These are phyloP conservation scores for Xylariaceae sp. DNA, from an alignment of 2,329 filamentous ascomycete genomes.

Conservation along the genomic window DNA sequence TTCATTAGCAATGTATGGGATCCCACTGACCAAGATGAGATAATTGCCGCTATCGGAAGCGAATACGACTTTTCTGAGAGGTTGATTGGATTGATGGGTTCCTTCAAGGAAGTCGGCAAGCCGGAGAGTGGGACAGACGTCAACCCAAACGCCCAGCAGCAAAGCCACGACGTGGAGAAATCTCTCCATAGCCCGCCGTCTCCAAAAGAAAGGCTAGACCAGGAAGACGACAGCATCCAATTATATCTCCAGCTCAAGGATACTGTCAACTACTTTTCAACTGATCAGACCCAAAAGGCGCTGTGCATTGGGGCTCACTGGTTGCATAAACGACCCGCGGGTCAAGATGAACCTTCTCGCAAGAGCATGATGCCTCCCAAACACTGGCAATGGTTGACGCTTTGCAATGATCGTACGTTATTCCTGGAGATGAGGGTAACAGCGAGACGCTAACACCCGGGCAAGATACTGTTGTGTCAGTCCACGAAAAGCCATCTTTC, in stretches of 20 bases:
- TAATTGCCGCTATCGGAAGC: conserved; percentile 51
- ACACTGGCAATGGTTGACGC: conserved; percentile 66
- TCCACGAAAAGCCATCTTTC: conserved; percentile 54
- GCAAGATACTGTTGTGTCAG: conserved; percentile 62
- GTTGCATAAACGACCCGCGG: conserved; percentile 38
- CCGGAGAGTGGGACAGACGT: too few relatives aligned
- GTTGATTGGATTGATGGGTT: conserved; percentile 55
- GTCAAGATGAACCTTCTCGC: conserved; percentile 20
- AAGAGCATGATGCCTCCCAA: conserved; percentile 34
- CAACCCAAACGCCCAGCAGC: too few relatives aligned
- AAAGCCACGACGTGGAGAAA: too few relatives aligned
- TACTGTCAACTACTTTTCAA: conserved; percentile 72
- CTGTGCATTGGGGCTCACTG: conserved; percentile 70
- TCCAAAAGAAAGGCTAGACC: neutral
- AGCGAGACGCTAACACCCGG: neutral
- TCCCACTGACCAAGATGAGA: conserved; percentile 53
- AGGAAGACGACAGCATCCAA: conserved; percentile 17
- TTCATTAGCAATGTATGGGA: conserved; percentile 62
- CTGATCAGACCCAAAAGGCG: conserved; percentile 63
- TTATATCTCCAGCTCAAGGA: conserved; percentile 56
- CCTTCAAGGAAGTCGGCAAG: conserved; percentile 3
- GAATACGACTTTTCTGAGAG: conserved; percentile 67
- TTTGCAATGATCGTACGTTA: conserved; percentile 58
- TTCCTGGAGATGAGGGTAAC: neutral
- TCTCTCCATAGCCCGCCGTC: too few relatives aligned